phyloP scores from a whole-genome alignment of 2,329 filamentous ascomycete species.

The Beauveria brongniartii region DNA sequence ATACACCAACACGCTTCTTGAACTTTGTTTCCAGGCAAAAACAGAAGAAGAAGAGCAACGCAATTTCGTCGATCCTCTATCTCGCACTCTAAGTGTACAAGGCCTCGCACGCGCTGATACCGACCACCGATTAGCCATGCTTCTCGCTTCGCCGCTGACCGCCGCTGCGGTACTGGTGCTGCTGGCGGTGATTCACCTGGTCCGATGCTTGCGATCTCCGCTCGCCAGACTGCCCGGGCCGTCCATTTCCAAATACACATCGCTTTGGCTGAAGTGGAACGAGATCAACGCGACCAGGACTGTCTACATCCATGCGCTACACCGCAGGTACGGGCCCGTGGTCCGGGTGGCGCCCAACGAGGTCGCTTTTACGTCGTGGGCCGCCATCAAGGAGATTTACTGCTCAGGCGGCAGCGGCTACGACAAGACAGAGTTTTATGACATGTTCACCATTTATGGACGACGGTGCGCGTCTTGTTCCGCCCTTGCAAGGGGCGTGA shows the following conservation, averaged over 20 bases:
- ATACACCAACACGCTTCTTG: neutral
- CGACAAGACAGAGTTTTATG: constrained; percentile 58
- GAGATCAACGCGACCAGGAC: constrained; percentile 47
- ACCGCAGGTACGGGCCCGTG: constrained; percentile 46
- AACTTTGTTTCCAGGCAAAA: too few relatives aligned
- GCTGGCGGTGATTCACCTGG: constrained; percentile 19
- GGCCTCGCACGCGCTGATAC: neutral
- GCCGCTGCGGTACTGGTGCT: constrained; percentile 18
- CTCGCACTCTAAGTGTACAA: too few relatives aligned
- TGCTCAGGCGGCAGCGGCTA: constrained; percentile 53
- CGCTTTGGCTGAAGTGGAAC: constrained; percentile 44
- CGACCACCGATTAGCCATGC: neutral
- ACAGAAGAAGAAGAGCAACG: too few relatives aligned
- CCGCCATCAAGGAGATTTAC: constrained; percentile 56
- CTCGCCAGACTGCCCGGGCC: constrained; percentile 40
- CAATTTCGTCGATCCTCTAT: too few relatives aligned
- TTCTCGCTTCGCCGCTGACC: constrained; percentile 21
- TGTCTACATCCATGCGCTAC: constrained; percentile 46
- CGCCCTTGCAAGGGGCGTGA: neutral
- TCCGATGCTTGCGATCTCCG: constrained; percentile 25
- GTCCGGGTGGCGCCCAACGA: constrained; percentile 52
- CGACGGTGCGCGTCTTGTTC: constrained; percentile 34
- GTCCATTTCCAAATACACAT: constrained; percentile 38
- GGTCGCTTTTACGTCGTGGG: constrained; percentile 48
- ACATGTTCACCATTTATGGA: constrained; percentile 50